Conservation (phyloP, 208 protist genomes). For the Sergeia podlipaevii region DNA sequence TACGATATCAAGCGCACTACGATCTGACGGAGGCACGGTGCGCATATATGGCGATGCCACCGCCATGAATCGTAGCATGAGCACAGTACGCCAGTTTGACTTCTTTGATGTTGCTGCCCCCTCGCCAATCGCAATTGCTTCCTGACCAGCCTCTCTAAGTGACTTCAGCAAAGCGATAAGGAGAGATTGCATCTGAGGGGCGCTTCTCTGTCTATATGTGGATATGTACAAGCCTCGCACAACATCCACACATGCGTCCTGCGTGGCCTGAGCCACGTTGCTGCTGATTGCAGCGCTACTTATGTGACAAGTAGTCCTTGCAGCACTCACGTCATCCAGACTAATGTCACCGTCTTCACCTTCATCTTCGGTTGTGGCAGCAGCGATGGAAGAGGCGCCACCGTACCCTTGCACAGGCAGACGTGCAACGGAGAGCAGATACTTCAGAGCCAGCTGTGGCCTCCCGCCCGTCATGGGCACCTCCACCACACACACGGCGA, state of each 20-base stretch:
- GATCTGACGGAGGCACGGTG: slow-evolving; percentile 47
- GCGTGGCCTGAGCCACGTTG: slow-evolving; percentile 14
- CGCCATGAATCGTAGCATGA: slow-evolving; percentile 28
- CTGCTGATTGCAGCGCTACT: no score
- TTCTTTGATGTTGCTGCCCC: slow-evolving; percentile 5
- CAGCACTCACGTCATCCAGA: no score
- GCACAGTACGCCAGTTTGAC: slow-evolving; percentile 11
- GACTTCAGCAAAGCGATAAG: slow-evolving; percentile 19
- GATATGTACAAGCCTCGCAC: slow-evolving; percentile 23
- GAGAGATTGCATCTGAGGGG: slow-evolving; percentile 58
- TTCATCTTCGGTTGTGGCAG: slow-evolving; percentile 6
- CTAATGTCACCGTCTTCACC: no score
- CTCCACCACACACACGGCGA: slow-evolving; percentile 38
- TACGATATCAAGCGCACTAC: slow-evolving; percentile 31
- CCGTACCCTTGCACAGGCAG: slow-evolving; percentile 7
- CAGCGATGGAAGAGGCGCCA: neutral
- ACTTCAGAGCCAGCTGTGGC: slow-evolving; percentile 32
- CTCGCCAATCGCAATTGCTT: slow-evolving; percentile 9
- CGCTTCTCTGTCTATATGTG: slow-evolving; percentile 50
- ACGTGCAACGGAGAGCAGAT: slow-evolving; percentile 19
- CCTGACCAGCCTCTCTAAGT: slow-evolving; percentile 3
- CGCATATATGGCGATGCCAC: slow-evolving; percentile 73
- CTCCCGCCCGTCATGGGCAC: slow-evolving; percentile 61
- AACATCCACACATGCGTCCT: slow-evolving; percentile 30
- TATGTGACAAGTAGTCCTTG: no score